phyloP scores from a whole-genome alignment of 495 filamentous ascomycete genomes.

The Halenospora varia region DNA sequence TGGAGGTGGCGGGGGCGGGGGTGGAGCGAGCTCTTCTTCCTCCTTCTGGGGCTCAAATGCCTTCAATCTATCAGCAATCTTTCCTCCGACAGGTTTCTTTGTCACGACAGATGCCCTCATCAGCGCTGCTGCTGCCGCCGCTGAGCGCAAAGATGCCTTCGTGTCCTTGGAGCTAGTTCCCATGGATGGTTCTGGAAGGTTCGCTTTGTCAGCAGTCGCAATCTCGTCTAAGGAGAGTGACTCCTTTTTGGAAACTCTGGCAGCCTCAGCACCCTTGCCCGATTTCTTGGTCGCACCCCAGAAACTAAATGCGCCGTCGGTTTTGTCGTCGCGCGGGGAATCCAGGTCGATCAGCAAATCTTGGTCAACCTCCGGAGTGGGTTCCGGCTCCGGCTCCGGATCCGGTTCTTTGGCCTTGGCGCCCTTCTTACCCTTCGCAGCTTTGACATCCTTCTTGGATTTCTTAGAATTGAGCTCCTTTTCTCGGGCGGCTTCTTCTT shows the following conservation, averaged over 20 bases:
- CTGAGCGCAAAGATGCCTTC: conserved; percentile 16
- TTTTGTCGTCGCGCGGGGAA: neutral
- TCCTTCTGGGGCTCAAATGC: conserved; percentile 41
- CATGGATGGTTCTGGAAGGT: conserved; percentile 19
- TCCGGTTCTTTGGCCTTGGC: conserved; percentile 29
- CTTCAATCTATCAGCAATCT: conserved; percentile 48
- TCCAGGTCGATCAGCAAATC: conserved; percentile 17
- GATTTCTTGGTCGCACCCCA: conserved; percentile 38
- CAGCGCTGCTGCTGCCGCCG: conserved; percentile 6
- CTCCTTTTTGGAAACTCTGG: conserved; percentile 1
- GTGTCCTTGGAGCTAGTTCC: conserved; percentile 19
- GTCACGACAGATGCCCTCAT: conserved; percentile 21
- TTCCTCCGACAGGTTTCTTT: conserved; percentile 41
- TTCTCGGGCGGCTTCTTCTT: conserved; percentile 15
- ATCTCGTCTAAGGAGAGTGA: conserved; percentile 18
- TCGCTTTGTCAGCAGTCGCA: conserved; percentile 29
- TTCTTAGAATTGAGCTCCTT: conserved; percentile 11
- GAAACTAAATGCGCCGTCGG: conserved; percentile 30
- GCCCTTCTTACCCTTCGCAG: conserved; percentile 20
- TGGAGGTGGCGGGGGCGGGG: conserved; percentile 32
- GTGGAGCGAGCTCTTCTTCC: conserved; percentile 29
- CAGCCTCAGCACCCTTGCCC: conserved; percentile 26
- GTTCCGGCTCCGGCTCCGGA: conserved; percentile 23
- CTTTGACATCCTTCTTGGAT: conserved; percentile 20
- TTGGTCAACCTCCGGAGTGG: conserved; percentile 6